A percentile compares a stretch with the other conserved stretches of the same genome.
These are phyloP conservation scores for Leptomonas pyrrhocoris DNA, from an alignment of 208 protist genomes.

Conservation along the genomic window DNA sequence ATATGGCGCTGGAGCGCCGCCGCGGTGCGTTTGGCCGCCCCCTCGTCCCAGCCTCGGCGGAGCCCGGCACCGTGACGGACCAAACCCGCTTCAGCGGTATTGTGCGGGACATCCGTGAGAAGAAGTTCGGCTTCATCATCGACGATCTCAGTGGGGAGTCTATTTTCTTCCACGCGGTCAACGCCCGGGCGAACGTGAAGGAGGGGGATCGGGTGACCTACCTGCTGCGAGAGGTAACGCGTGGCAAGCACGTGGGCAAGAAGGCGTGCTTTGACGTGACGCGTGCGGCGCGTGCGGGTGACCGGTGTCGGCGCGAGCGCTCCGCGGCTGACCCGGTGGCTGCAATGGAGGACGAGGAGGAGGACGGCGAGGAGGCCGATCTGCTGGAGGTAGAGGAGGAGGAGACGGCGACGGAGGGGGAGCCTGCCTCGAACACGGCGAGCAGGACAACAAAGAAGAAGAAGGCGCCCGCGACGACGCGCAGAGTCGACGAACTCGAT, in stretches of 20 bases:
- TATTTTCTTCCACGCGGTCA: slow-evolving; percentile 79
- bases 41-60: slow-evolving; percentile 8
- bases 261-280: slow-evolving; percentile 61
- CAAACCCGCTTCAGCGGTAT: slow-evolving; percentile 46
- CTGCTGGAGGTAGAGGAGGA: slow-evolving; percentile 37
- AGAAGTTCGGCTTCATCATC: slow-evolving; percentile 68
- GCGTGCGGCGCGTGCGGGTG: slow-evolving; percentile 1
- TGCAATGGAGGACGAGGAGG: background rate
- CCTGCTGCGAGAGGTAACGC: slow-evolving; percentile 51
- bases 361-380: slow-evolving; percentile 51
- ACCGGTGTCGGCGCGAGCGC: slow-evolving; percentile 6
- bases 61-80: slow-evolving; percentile 24
- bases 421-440: no score
- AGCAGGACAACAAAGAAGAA: background rate
- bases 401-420: background rate
- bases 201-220: slow-evolving; percentile 68
- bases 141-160: slow-evolving; percentile 71
- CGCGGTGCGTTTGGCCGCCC: slow-evolving; percentile 12
- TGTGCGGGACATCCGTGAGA: slow-evolving; percentile 53
- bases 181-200: slow-evolving; percentile 31
- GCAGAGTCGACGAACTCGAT: slow-evolving; percentile 8
- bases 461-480: background rate
- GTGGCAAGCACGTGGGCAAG: slow-evolving; percentile 75
- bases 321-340: no score
- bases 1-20: slow-evolving; percentile 35